A percentile compares a stretch with the other conserved stretches of the same genome.
These are phyloP conservation scores for Cladorrhinum sp. DNA, from an alignment of 2,329 filamentous ascomycete species.

Conservation along the genomic window DNA sequence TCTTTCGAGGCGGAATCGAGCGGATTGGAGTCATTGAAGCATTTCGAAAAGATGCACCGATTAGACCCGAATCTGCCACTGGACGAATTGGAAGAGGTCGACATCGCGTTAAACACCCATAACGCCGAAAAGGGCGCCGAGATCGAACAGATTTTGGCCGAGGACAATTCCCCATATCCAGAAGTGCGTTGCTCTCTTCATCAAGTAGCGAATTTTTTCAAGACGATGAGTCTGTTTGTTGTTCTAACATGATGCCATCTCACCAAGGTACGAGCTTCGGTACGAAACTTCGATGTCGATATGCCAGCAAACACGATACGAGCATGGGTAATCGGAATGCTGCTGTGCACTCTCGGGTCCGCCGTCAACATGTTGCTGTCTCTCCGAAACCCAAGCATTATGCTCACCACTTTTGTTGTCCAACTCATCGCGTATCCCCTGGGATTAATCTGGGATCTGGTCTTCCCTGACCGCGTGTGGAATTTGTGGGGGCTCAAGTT, in stretches of 20 bases:
- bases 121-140: conserved; percentile 55
- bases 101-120: conserved; percentile 52
- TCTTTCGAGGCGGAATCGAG: conserved; percentile 36
- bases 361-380: conserved; percentile 61
- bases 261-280: conserved; percentile 58
- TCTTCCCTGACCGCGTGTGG: conserved; percentile 53
- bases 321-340: conserved; percentile 59
- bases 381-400: conserved; percentile 56
- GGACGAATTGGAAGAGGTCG: conserved; percentile 58
- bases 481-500: conserved; percentile 52
- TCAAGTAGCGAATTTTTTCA: neutral
- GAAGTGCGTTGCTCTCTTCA: conserved; percentile 45
- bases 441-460: conserved; percentile 51
- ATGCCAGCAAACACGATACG: conserved; percentile 63
- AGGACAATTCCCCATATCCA: conserved; percentile 66
- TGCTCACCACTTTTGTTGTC: conserved; percentile 59
- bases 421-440: conserved; percentile 61
- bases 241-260: conserved; percentile 24
- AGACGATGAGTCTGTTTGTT: neutral
- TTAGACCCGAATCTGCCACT: conserved; percentile 65
- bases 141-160: conserved; percentile 56
- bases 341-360: conserved; percentile 61
- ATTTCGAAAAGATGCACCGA: conserved; percentile 59
- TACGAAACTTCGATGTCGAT: conserved; percentile 63
- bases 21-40: conserved; percentile 47